phyloP scores from a whole-genome alignment of 805 yeast species.

The Zygosaccharomyces bailii region DNA sequence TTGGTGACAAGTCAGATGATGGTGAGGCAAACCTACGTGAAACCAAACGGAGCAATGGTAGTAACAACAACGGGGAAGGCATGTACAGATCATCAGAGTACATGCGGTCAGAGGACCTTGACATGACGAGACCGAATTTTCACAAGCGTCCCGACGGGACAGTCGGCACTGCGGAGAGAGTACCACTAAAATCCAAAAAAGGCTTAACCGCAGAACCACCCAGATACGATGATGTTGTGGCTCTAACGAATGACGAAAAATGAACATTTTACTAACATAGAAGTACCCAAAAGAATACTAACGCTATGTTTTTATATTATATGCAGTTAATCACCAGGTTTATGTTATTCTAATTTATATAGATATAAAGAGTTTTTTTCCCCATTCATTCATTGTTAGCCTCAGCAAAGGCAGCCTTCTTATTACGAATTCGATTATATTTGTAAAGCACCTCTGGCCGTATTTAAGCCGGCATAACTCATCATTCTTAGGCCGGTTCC shows the following conservation, averaged over 20 bases:
- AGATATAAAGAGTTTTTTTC: not conserved
- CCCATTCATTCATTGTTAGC: not conserved
- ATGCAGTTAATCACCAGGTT: not conserved
- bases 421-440: slow-evolving; percentile 19
- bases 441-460: slow-evolving; percentile 42
- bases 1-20: not conserved
- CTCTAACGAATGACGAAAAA: slow-evolving; percentile 27
- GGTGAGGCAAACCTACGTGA: not conserved
- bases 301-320: too few relatives aligned
- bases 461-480: slow-evolving; percentile 53
- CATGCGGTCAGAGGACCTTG: slow-evolving; percentile 5
- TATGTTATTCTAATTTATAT: slow-evolving; percentile 1
- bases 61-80: not conserved
- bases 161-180: not conserved
- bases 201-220: slow-evolving; percentile 32
- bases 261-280: slow-evolving; percentile 3
- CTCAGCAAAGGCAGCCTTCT: not conserved
- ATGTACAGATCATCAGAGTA: not conserved
- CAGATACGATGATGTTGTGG: slow-evolving; percentile 32
- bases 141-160: not conserved
- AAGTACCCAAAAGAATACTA: not conserved
- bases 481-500: slow-evolving; percentile 66
- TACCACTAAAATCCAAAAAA: not conserved
- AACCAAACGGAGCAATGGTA: too few relatives aligned
- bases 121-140: slow-evolving; percentile 4